These are phyloP conservation scores for Phaeotremella fagi DNA, from an alignment of 768 basidiomycete genomes.

Conservation along the genomic window DNA sequence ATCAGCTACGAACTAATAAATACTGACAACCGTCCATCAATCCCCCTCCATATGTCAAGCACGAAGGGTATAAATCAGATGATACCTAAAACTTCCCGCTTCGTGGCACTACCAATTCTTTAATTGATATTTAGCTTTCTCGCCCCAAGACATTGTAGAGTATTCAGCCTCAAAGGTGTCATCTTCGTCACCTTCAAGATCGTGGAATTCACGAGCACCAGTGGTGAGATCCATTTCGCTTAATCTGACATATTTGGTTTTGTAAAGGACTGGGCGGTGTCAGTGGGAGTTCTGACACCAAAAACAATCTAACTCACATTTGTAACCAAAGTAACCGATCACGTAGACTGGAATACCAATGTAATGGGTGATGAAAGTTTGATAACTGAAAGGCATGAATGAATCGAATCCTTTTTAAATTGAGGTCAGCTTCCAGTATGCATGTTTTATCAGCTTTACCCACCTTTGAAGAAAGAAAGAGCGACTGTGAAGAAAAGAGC, in stretches of 20 bases:
- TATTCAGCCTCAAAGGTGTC: conserved; percentile 21
- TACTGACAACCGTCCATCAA: no score
- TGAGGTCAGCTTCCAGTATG: no score
- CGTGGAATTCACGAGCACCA: conserved; percentile 39
- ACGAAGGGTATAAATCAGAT: no score
- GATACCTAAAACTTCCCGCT: no score
- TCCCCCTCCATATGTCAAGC: no score
- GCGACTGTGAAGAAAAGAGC: conserved; percentile 60
- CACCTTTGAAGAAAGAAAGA: conserved; percentile 60
- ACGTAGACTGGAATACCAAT: conserved; percentile 56
- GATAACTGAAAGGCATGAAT: conserved; percentile 55
- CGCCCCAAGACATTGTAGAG: conserved; percentile 25
- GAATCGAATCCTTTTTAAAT: conserved; percentile 58
- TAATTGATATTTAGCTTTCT: conserved; percentile 36
- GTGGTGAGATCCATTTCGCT: conserved; percentile 39
- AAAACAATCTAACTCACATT: conserved; percentile 33
- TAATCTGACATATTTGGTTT: conserved; percentile 23
- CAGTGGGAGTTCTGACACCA: no score
- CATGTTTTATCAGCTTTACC: no score
- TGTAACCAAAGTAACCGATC: conserved; percentile 53
- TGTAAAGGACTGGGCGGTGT: conserved; percentile 27
- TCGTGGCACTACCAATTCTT: conserved; percentile 45
- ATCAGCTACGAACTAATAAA: no score
- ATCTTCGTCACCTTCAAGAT: conserved; percentile 27
- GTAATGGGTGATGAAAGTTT: conserved; percentile 46